Evolutionary conservation across 169 alveolate genomes (phyloP), one percentile per base, ranked within the genome.

Genomic region (Plasmodium ovale): DNA sequence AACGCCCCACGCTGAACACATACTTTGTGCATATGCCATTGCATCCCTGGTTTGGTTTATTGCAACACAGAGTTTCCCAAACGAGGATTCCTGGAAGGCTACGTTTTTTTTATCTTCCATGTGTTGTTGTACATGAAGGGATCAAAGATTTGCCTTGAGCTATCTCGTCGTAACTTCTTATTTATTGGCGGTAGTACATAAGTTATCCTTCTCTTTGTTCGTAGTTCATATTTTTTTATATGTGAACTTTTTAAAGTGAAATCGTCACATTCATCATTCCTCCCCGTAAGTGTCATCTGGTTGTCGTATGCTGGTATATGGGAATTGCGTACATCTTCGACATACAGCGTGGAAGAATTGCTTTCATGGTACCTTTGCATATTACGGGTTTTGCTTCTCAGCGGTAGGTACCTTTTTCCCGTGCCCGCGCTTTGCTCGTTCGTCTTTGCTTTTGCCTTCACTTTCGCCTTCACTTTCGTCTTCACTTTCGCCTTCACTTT

Each of bases 111-210:
- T 65, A 82, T 82, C 29, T 56, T 54, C 90, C 90, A 82, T 2
- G 84, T 82, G 1, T 58, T 82, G 53, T 82, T 82, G 21, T 82
- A 82, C 25, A 51, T 49, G 67, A 82, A 82, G 12, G 90, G 90
- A 37, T 82, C 90, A 37, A 65, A 82, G 35, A 82, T 70, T 29
- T 35, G 67, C 27, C 90, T 25, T 31, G 84, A 64, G 16, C 79
- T 70, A 58, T 82, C 90, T 49, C 90, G 42, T 65, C 90, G 23
- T 67, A 82, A 70, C 49, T 82, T 82, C 44, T 67, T 82, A 65
- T 65, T 35, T 65, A 82, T 39, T n/a, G 90, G 31, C 0, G 90
- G 90, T 44, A 68, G 67, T 21, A 56, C 70, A 51, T 82, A 82
- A 23, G 29, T 82, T 33, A 82, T 70, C 67, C 51, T 82, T 82